phyloP scores from a whole-genome alignment of 257 asterid species.

The Paulownia fortunei region DNA sequence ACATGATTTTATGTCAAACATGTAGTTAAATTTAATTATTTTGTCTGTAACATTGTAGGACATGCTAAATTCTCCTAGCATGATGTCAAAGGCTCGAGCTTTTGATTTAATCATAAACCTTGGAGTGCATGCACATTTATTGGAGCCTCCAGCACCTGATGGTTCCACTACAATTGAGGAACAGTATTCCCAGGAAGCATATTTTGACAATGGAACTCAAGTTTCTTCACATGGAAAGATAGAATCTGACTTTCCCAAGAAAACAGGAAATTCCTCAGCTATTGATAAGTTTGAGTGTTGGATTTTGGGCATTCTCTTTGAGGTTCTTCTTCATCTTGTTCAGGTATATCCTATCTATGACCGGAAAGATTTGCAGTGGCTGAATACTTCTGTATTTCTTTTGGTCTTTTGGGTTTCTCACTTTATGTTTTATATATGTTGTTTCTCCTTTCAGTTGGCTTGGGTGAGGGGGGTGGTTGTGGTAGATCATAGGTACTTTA shows the following conservation, averaged over 20 bases:
- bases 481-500: neutral
- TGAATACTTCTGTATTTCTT: neutral
- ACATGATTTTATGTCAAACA: conserved; percentile 24
- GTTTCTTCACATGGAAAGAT: conserved; percentile 57
- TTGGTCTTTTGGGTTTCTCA: conserved; percentile 4
- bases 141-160: conserved; percentile 94
- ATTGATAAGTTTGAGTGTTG: conserved; percentile 91
- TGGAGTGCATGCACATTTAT: conserved; percentile 96
- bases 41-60: conserved; percentile 60
- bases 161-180: conserved; percentile 75
- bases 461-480: neutral
- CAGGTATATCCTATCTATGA: conserved; percentile 64
- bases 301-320: conserved; percentile 96
- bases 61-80: conserved; percentile 83
- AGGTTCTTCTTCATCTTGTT: conserved; percentile 96
- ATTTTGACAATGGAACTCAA: conserved; percentile 69
- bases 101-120: conserved; percentile 95
- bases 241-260: conserved; percentile 55
- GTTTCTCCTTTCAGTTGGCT: neutral
- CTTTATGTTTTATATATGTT: neutral
- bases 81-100: conserved; percentile 89
- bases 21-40: conserved; percentile 37
- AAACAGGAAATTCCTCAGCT: conserved; percentile 62
- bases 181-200: conserved; percentile 79
- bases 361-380: neutral